Evolutionary conservation across 257 asterid genomes (phyloP).

Genomic region (Solanum virginianum): DNA sequence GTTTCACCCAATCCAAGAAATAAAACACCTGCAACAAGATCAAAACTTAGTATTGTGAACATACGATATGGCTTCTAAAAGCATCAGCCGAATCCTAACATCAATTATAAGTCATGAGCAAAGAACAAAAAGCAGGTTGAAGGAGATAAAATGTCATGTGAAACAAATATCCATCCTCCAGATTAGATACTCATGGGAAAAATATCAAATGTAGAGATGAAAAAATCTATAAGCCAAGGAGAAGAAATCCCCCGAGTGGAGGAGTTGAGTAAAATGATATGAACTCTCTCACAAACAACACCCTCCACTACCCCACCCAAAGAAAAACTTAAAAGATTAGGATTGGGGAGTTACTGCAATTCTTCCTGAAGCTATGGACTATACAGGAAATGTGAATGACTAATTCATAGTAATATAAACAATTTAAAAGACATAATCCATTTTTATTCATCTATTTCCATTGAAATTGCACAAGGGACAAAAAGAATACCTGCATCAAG

Average conservation of each 20-base stretch:
- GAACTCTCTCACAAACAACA: not conserved
- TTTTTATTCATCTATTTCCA: not conserved
- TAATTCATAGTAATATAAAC: not conserved
- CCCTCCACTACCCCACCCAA: too few relatives aligned
- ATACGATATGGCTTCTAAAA: not conserved
- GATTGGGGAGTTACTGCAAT: not conserved
- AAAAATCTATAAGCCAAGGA: not conserved
- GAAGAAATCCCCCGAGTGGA: not conserved
- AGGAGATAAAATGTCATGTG: not conserved
- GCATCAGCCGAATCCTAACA: not conserved
- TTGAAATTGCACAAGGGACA: not conserved
- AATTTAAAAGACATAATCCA: not conserved
- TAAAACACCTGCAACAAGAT: slow-evolving; percentile 68
- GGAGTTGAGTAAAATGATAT: not conserved
- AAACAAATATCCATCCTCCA: not conserved
- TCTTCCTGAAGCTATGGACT: not conserved
- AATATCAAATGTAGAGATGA: not conserved
- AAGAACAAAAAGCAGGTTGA: not conserved
- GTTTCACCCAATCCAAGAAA: slow-evolving; percentile 91
- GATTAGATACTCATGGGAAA: not conserved
- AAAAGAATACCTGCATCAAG: slow-evolving; percentile 71
- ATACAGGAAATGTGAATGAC: not conserved
- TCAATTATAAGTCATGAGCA: not conserved
- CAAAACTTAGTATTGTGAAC: slow-evolving; percentile 5
- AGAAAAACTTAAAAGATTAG: not conserved